Base-by-base conservation (phyloP, 2,329 filamentous ascomycete species). In the Cryphonectria naterciae region DNA sequence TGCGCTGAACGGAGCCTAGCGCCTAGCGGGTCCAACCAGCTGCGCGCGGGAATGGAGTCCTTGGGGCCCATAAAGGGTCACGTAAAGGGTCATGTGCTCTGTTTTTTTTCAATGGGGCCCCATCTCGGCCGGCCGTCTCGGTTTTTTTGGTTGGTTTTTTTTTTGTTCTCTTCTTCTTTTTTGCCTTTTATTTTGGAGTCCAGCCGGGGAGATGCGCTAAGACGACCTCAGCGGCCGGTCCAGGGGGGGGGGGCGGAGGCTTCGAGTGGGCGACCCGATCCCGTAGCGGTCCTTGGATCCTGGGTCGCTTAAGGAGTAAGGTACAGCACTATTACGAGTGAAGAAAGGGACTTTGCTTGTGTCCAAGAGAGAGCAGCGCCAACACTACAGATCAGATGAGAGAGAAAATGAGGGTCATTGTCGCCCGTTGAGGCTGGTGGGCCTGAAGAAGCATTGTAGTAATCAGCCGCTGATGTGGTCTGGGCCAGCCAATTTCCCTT, bases 391-490 rank as follows among this genome's bases (percentile, higher is more conserved):
- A 28, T 62, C 46, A 49, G 46, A n/a, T n/a, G 46, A n/a, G 46
- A n/a, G 46, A 49, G 46, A 49, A 52, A 41, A 56, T 69, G 49
- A 72, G 71, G 71, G 71, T 72, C 71, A 72, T 62, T 72, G 71
- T 72, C 71, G 63, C 64, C 71, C 68, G 70, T 35, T 41, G 22
- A 68, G 22, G 17, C 22, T 49, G 17, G 62, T 64, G n/a, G 25
- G 41, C 43, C 63, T 52, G 43, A 28, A 32, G 15, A 28, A 41
- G 32, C 32, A 32, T 32, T 32, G 32, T 32, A 32, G 28, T 11
- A n/a, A 13, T n/a, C 25, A 39, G 61, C 61, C 39, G 37, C 10
- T 64, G 61, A 32, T 64, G 41, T 19, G n/a, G 61, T n/a, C 58
- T 39, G 32, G 58, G 32, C 58, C 58, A 49, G 58, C 35, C 58